Percentiles rank a stretch among this genome's conserved stretches.
phyloP scores from a whole-genome alignment of 768 basidiomycete genomes.

The Russula vinacea region DNA sequence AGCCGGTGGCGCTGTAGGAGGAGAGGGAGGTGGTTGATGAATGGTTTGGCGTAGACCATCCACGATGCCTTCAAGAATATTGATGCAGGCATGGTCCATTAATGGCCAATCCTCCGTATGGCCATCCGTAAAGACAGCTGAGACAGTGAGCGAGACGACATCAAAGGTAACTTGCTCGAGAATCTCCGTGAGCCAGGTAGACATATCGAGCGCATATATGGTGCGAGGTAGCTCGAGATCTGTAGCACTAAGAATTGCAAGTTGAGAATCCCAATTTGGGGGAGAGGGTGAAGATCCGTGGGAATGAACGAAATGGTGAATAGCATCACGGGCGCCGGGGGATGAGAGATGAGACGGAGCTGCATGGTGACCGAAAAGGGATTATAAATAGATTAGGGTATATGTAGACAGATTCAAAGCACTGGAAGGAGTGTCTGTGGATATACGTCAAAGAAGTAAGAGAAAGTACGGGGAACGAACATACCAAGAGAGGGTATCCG shows the following conservation, averaged over 20 bases:
- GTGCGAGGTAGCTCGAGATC: constrained; percentile 51
- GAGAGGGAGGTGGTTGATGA: constrained; percentile 42
- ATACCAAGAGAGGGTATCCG: constrained; percentile 17
- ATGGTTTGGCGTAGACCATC: constrained; percentile 49
- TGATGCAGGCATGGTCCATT: constrained; percentile 40
- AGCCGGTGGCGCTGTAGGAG: constrained; percentile 15
- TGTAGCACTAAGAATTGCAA: constrained; percentile 49
- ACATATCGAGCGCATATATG: constrained; percentile 58
- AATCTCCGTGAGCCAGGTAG: constrained; percentile 54
- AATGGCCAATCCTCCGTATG: constrained; percentile 49
- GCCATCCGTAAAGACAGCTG: constrained; percentile 59
- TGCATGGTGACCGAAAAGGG: constrained; percentile 43
- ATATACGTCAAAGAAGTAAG: neutral
- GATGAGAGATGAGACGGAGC: constrained; percentile 50
- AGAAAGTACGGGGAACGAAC: constrained; percentile 5
- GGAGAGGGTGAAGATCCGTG: constrained; percentile 41
- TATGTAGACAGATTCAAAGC: constrained; percentile 23
- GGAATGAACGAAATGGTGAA: constrained; percentile 56
- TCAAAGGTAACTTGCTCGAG: constrained; percentile 63
- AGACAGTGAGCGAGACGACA: constrained; percentile 44
- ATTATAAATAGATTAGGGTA: constrained; percentile 23
- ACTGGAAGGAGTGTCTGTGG: neutral
- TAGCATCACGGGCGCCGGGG: constrained; percentile 52
- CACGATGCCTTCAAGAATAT: constrained; percentile 50
- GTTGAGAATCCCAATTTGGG: constrained; percentile 51